These are phyloP conservation scores for Saprolegnia diclina DNA, from an alignment of 352 stramenopile genomes.

Conservation along the genomic window DNA sequence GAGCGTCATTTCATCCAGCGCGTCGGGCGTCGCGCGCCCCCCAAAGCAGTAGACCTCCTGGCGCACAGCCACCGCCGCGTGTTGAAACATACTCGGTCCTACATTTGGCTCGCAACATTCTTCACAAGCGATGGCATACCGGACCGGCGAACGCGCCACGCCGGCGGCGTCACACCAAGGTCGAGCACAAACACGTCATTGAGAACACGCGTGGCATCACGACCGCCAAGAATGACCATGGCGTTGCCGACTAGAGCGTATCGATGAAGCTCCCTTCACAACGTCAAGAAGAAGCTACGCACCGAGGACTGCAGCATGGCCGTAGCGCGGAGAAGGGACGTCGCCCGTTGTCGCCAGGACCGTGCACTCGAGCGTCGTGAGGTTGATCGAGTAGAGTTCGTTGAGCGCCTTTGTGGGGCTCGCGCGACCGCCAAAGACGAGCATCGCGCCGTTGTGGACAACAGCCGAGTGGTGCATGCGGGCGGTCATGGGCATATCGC, in stretches of 20 bases:
- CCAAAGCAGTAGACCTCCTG: slow-evolving; percentile 10
- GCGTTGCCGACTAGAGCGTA: slow-evolving; percentile 45
- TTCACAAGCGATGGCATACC: slow-evolving; percentile 2
- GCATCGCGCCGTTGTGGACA: slow-evolving; percentile 46
- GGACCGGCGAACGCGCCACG: slow-evolving; percentile 42
- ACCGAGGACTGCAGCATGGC: slow-evolving; percentile 62
- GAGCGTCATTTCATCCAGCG: background rate
- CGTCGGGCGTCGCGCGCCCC: background rate
- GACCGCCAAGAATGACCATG: slow-evolving; percentile 68
- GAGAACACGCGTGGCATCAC: slow-evolving; percentile 60
- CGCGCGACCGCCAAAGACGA: slow-evolving; percentile 75
- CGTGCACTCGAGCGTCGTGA: slow-evolving; percentile 39
- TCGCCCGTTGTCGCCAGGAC: slow-evolving; percentile 31
- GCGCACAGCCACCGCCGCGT: slow-evolving; percentile 6
- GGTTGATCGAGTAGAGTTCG: slow-evolving; percentile 54
- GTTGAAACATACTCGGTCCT: slow-evolving; percentile 1
- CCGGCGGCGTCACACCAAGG: slow-evolving; percentile 31
- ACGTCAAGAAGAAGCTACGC: slow-evolving; percentile 5
- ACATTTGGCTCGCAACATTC: background rate
- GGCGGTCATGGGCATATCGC: slow-evolving; percentile 26
- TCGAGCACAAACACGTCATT: slow-evolving; percentile 65
- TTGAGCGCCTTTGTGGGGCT: slow-evolving; percentile 62
- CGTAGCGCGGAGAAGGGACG: slow-evolving; percentile 56
- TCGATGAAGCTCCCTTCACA: too few species aligned
- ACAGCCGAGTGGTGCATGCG: slow-evolving; percentile 75